Conservation (phyloP, 2,329 filamentous ascomycete species). For the Thermoascus crustaceus region DNA sequence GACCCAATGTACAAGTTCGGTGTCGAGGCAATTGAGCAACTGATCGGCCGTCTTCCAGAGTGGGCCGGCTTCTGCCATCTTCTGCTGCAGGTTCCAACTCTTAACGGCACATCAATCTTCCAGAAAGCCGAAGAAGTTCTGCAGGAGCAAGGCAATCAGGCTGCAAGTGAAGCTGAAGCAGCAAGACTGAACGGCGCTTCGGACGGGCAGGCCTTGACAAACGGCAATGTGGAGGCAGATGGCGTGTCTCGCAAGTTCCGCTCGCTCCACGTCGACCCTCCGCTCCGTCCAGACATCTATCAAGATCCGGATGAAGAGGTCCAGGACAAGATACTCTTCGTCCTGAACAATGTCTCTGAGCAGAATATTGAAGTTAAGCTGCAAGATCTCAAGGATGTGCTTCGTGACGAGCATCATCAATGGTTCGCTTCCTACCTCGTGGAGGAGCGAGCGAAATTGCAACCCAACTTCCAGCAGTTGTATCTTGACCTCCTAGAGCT, state of each 20-base stretch:
- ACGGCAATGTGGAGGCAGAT: slow-evolving; percentile 62
- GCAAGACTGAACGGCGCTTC: slow-evolving; percentile 29
- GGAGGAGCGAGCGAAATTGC: slow-evolving; percentile 91
- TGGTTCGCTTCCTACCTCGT: slow-evolving; percentile 97
- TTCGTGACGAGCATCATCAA: slow-evolving; percentile 76
- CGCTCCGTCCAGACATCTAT: slow-evolving; percentile 54
- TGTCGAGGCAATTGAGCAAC: slow-evolving; percentile 84
- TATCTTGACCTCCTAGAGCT: slow-evolving; percentile 84
- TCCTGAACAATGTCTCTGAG: slow-evolving; percentile 92
- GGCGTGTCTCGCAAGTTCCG: slow-evolving; percentile 63
- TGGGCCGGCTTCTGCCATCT: slow-evolving; percentile 94
- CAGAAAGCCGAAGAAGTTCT: slow-evolving; percentile 75
- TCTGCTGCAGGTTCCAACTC: slow-evolving; percentile 68
- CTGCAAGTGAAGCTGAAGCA: slow-evolving; percentile 47
- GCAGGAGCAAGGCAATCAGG: slow-evolving; percentile 54
- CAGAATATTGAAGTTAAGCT: slow-evolving; percentile 80
- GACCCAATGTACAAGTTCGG: slow-evolving; percentile 98
- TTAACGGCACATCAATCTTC: slow-evolving; percentile 78
- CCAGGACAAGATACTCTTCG: slow-evolving; percentile 90
- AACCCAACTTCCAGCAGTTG: slow-evolving; percentile 90
- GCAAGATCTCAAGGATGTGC: slow-evolving; percentile 66
- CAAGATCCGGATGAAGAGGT: slow-evolving; percentile 77
- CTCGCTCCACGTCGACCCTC: slow-evolving; percentile 68
- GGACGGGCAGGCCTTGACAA: slow-evolving; percentile 49
- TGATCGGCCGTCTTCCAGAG: slow-evolving; percentile 73